phyloP scores from a whole-genome alignment of 2,329 filamentous ascomycete species.

The Gyromitra esculenta region DNA sequence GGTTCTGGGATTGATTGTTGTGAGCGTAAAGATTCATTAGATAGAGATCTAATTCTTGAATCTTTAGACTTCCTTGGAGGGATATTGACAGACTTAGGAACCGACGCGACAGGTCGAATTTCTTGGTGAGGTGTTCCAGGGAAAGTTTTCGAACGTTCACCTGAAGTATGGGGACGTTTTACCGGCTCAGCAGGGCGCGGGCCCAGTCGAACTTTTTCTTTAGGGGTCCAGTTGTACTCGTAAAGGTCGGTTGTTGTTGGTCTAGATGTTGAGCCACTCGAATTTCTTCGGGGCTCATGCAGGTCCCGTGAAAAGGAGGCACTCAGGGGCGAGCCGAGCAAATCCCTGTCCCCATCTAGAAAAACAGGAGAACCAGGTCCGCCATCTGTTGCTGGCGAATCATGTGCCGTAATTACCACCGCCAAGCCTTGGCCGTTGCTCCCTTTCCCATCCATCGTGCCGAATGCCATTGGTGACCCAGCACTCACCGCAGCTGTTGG shows the following conservation, averaged over 20 bases:
- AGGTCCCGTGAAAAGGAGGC: slow-evolving; percentile 43
- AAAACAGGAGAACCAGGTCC: slow-evolving; percentile 54
- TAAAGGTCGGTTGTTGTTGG: slow-evolving; percentile 64
- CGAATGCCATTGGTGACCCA: slow-evolving; percentile 36
- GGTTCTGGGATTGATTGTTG: slow-evolving; percentile 27
- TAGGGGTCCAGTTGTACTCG: slow-evolving; percentile 67
- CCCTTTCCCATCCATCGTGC: slow-evolving; percentile 44
- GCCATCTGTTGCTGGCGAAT: slow-evolving; percentile 54
- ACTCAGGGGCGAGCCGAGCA: slow-evolving; percentile 43
- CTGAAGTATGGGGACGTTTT: slow-evolving; percentile 70
- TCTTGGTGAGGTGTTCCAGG: slow-evolving; percentile 59
- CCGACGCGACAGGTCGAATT: slow-evolving; percentile 77
- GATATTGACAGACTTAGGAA: slow-evolving; percentile 77
- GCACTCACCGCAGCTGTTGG: slow-evolving; percentile 21
- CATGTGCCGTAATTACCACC: slow-evolving; percentile 58
- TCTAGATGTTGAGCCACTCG: slow-evolving; percentile 59
- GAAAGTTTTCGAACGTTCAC: slow-evolving; percentile 51
- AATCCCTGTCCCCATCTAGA: slow-evolving; percentile 52
- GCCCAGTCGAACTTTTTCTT: slow-evolving; percentile 81
- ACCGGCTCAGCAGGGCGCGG: slow-evolving; percentile 75
- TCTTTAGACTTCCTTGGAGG: slow-evolving; percentile 66
- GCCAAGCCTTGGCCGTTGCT: slow-evolving; percentile 54
- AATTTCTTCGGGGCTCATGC: slow-evolving; percentile 55
- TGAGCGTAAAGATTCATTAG: slow-evolving; percentile 46
- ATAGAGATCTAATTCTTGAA: slow-evolving; percentile 60